Percentiles rank a stretch among this genome's conserved stretches.
Conservation (phyloP, 2,329 filamentous ascomycete species). For the Cordyceps cicadae region DNA sequence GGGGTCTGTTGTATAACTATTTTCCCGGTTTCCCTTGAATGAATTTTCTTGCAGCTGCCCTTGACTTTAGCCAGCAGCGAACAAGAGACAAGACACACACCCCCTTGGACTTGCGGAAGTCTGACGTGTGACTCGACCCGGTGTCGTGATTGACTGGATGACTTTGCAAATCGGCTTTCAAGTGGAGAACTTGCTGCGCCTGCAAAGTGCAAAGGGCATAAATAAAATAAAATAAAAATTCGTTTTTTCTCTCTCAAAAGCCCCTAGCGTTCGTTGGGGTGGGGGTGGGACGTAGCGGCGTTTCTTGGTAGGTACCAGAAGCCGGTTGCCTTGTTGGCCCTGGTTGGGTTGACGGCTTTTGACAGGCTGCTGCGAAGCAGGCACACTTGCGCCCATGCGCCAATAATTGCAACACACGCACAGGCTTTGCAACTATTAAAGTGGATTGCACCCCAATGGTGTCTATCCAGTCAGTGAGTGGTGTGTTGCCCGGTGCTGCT, state of each 20-base stretch:
- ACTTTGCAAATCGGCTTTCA: slow-evolving; percentile 11
- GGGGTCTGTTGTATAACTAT: slow-evolving; percentile 3
- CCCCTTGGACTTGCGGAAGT: slow-evolving; percentile 8
- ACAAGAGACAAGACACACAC: slow-evolving; percentile 2
- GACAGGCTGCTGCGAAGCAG: slow-evolving; percentile 7
- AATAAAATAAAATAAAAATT: slow-evolving; percentile 1
- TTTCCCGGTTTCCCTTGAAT: slow-evolving; percentile 3
- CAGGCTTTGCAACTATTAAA: not conserved
- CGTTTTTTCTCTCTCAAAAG: not conserved
- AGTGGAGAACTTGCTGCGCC: slow-evolving; percentile 9
- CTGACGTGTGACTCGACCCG: slow-evolving; percentile 12
- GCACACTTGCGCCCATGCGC: not conserved
- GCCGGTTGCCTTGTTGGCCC: not conserved
- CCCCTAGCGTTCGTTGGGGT: not conserved
- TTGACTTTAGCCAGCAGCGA: not conserved
- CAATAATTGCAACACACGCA: not conserved
- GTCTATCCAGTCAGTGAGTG: not conserved
- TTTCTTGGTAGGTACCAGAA: slow-evolving; percentile 8
- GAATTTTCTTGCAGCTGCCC: slow-evolving; percentile 8
- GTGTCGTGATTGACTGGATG: slow-evolving; percentile 14
- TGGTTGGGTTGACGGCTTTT: not conserved
- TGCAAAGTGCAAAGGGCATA: not conserved
- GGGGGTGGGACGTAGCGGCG: slow-evolving; percentile 5
- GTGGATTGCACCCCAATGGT: slow-evolving; percentile 2
- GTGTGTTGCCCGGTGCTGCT: not conserved